Percentiles rank a stretch among this genome's conserved stretches.
Conservation (phyloP, 306 rosid genomes). For the Trichosanthes cucumerina region DNA sequence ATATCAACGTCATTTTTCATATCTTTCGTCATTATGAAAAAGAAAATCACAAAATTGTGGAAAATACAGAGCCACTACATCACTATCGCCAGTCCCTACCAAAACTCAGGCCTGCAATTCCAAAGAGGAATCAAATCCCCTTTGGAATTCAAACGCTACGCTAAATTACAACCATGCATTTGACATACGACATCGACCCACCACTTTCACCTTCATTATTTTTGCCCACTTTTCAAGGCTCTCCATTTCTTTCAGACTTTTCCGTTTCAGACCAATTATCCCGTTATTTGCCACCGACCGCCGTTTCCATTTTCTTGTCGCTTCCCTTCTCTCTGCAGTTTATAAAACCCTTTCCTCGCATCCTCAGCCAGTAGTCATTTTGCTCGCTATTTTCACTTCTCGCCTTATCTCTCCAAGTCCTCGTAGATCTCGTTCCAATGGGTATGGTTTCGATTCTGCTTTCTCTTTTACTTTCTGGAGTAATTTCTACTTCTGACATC, state of each 20-base stretch:
- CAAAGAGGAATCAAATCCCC: neutral
- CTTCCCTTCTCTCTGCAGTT: neutral
- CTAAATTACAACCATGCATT: slow-evolving; percentile 2
- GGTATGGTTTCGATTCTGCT: neutral
- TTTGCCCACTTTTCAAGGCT: slow-evolving; percentile 7
- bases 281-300: slow-evolving; percentile 3
- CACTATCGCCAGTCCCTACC: neutral
- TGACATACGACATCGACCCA: neutral
- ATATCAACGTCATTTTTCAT: neutral
- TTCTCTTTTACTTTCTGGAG: neutral
- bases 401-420: neutral
- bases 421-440: neutral
- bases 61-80: neutral
- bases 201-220: slow-evolving; percentile 2
- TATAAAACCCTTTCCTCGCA: neutral
- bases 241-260: slow-evolving; percentile 4
- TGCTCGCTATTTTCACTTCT: neutral
- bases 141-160: neutral
- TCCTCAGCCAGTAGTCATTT: neutral
- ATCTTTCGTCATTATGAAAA: neutral
- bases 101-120: neutral
- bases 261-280: neutral
- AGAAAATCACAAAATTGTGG: neutral
- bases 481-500: neutral
- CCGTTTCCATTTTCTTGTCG: neutral